A percentile compares a stretch with the other conserved stretches of the same genome.
These are phyloP conservation scores for Phragmites australis DNA, from an alignment of 176 grass and related monocot genomes.

Conservation along the genomic window DNA sequence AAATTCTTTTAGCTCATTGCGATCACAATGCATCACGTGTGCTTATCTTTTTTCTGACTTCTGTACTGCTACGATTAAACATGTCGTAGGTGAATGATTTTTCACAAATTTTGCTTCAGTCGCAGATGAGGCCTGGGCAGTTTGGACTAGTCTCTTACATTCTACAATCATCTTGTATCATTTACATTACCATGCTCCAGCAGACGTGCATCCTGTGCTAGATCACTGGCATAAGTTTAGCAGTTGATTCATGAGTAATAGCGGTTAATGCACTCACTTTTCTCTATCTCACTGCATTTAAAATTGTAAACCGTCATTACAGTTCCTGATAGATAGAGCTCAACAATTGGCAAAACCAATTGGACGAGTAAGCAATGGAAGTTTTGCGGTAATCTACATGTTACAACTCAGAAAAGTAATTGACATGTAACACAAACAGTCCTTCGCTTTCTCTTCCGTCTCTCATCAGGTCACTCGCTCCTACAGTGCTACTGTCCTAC, in stretches of 20 bases:
- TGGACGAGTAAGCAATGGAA: background rate
- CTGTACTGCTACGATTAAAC: too few relatives aligned
- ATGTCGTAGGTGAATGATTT: too few relatives aligned
- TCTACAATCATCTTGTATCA: too few relatives aligned
- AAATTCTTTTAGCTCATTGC: background rate
- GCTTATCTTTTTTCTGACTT: background rate
- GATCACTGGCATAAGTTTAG: background rate
- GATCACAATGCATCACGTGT: too few relatives aligned
- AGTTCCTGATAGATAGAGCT: background rate
- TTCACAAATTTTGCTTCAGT: too few relatives aligned
- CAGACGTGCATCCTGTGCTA: too few relatives aligned
- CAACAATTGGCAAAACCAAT: background rate
- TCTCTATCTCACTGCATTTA: background rate
- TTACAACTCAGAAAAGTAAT: background rate
- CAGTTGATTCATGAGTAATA: background rate
- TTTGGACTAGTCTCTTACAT: too few relatives aligned
- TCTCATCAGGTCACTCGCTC: background rate
- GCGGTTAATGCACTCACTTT: background rate
- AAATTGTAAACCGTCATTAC: background rate
- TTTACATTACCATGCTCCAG: too few relatives aligned
- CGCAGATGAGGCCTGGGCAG: too few relatives aligned
- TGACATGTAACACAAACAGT: background rate
- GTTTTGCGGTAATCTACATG: conserved; percentile 3
- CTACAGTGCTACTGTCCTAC: background rate
- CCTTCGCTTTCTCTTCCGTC: background rate